A percentile compares a stretch with the other conserved stretches of the same genome.
Conservation (phyloP, 352 stramenopile genomes). For the Phytophthora litchii region DNA sequence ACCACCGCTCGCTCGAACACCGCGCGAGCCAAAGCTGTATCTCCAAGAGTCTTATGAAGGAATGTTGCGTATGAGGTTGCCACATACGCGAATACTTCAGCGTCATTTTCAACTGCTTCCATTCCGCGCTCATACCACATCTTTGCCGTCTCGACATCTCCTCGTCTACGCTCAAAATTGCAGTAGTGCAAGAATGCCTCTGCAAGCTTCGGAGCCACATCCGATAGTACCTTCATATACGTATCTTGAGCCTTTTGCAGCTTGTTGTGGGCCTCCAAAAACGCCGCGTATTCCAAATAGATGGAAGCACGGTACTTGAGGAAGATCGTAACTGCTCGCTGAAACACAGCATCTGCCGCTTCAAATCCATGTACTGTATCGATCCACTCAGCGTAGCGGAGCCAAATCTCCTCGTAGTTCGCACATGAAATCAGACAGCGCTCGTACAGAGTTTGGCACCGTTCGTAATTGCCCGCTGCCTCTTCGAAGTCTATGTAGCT, state of each 20-base stretch:
- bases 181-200: conserved; percentile 70
- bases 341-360: conserved; percentile 65
- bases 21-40: conserved; percentile 43
- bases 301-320: conserved; percentile 77
- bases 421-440: conserved; percentile 82
- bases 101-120: conserved; percentile 43
- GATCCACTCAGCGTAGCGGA: conserved; percentile 72
- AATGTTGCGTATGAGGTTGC: conserved; percentile 67
- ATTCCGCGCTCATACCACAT: conserved; percentile 61
- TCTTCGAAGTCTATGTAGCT: conserved; percentile 84
- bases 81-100: conserved; percentile 55
- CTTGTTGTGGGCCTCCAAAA: conserved; percentile 69
- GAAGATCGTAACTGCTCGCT: conserved; percentile 67
- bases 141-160: conserved; percentile 55
- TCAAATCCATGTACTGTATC: conserved; percentile 63
- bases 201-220: conserved; percentile 63
- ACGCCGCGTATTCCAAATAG: conserved; percentile 76
- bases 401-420: conserved; percentile 86
- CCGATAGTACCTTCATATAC: conserved; percentile 62
- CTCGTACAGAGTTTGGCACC: conserved; percentile 77
- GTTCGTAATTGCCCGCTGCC: conserved; percentile 44
- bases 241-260: conserved; percentile 49
- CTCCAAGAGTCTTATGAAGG: conserved; percentile 49
- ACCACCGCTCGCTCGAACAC: conserved; percentile 54
- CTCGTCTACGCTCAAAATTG: conserved; percentile 74